Evolutionary conservation across 2,329 filamentous ascomycete genomes (phyloP).

Genomic region (Diaporthe ilicicola): DNA sequence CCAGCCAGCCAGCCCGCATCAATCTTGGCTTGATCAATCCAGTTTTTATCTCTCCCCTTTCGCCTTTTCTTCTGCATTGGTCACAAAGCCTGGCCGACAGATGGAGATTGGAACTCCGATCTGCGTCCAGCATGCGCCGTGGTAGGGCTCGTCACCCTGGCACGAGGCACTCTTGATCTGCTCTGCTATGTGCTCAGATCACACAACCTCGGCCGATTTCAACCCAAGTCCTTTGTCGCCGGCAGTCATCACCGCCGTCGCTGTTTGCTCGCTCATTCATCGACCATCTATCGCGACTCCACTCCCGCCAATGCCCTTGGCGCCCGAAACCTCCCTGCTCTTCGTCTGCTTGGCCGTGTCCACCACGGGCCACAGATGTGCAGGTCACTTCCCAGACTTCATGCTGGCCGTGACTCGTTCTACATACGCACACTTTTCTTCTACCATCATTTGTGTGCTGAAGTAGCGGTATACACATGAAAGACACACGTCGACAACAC

Average conservation of each 20-base stretch:
- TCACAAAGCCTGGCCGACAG: neutral
- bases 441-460: neutral
- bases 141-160: neutral
- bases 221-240: neutral
- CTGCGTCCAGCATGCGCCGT: neutral
- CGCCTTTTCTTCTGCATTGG: neutral
- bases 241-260: neutral
- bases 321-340: slow-evolving; percentile 6
- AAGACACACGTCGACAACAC: neutral
- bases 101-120: neutral
- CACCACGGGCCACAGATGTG: neutral
- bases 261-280: slow-evolving; percentile 3
- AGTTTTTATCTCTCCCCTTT: neutral
- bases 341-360: slow-evolving; percentile 11
- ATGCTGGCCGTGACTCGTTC: slow-evolving; percentile 7
- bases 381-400: neutral
- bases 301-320: neutral
- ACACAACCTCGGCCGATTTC: no score
- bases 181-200: no score
- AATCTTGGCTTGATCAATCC: neutral
- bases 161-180: neutral
- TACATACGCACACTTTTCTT: neutral
- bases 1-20: no score
- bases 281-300: neutral
- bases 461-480: neutral